phyloP scores from a whole-genome alignment of 495 filamentous ascomycete genomes.

The Penicillium ucsense region DNA sequence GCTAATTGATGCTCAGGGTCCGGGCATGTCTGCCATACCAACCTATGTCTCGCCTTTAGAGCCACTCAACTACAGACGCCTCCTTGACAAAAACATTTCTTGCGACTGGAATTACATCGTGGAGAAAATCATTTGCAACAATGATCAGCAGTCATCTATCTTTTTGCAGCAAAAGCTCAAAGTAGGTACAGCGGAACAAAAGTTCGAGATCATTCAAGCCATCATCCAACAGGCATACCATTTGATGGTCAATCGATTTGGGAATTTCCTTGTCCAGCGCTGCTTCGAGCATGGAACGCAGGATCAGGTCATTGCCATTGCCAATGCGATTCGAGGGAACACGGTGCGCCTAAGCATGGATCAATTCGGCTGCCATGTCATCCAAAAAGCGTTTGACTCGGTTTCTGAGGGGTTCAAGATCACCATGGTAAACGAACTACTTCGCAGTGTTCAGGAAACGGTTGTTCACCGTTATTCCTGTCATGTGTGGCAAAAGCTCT shows the following conservation, averaged over 20 bases:
- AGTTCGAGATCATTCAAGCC: constrained; percentile 91
- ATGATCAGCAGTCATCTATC: constrained; percentile 97
- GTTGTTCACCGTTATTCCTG: constrained; percentile 98
- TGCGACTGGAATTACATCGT: constrained; percentile 99
- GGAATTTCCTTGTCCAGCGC: constrained; percentile 97
- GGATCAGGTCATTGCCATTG: constrained; percentile 91
- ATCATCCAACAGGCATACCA: constrained; percentile 94
- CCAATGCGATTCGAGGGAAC: constrained; percentile 88
- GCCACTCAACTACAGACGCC: constrained; percentile 92
- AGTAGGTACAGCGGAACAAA: constrained; percentile 89
- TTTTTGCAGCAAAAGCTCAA: constrained; percentile 99
- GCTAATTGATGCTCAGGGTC: no score
- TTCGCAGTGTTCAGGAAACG: constrained; percentile 93
- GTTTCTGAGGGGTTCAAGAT: constrained; percentile 97
- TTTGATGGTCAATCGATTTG: constrained; percentile 89
- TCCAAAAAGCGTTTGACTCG: constrained; percentile 96
- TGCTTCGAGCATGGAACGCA: constrained; percentile 97
- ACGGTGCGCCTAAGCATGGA: constrained; percentile 95
- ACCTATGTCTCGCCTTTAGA: constrained; percentile 82
- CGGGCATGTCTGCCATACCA: constrained; percentile 24
- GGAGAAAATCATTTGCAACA: constrained; percentile 98
- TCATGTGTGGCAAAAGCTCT: constrained; percentile 99
- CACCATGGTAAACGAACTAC: constrained; percentile 92
- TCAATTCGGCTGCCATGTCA: constrained; percentile 94
- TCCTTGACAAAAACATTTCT: constrained; percentile 90